Evolutionary conservation across 371 early-diverging fungal genomes (phyloP), one percentile per base, ranked within the genome.

Genomic region (Rhizopus arrhizus): DNA sequence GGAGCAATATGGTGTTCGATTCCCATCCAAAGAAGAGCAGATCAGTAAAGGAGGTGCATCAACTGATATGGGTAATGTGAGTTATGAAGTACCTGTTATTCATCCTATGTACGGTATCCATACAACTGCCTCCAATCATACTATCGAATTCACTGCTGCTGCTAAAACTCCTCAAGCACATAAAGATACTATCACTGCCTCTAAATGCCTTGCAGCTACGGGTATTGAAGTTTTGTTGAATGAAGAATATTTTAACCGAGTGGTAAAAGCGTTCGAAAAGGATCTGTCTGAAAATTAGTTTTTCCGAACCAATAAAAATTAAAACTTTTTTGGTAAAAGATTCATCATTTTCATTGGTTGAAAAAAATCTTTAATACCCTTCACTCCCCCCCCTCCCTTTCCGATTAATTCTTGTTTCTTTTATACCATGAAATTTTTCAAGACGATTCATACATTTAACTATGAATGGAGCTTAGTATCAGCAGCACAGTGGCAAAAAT

Each of bases 401-500:
- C 31, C 31, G 45, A 15, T 52, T 33, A 42, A 12, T 32, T 43
- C 32, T 12, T 42, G 40, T 41, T 28, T 29, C 29, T 54, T 41
- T n/a, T 41, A 16, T 16, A 58, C 10, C 28, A 93, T 93, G 95
- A 89, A 90, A 69, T 81, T 93, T 58, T 90, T 92, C 59, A 83
- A 90, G 70, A 78, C 85, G 29, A 68, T 83, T 29, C 88, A 91
- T 66, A 81, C 78, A 28, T 86, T 85, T 71, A 64, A 78, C 56
- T 89, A 95, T 80, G 80, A 88, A 60, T 98, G 96, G 95, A 83
- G 74, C 16, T 83, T 90, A 13, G 91, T 96, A 22, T 95, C 96
- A 22, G 82, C 89, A 11, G 98, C 95, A 47, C 89, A 93, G 73
- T 98, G 94, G 94, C 85, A 88, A 70, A 98, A 98, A 78, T 98